Percentiles rank a stretch among this genome's conserved stretches.
Conservation (phyloP, 345 rosid genomes). For the Populus alba region DNA sequence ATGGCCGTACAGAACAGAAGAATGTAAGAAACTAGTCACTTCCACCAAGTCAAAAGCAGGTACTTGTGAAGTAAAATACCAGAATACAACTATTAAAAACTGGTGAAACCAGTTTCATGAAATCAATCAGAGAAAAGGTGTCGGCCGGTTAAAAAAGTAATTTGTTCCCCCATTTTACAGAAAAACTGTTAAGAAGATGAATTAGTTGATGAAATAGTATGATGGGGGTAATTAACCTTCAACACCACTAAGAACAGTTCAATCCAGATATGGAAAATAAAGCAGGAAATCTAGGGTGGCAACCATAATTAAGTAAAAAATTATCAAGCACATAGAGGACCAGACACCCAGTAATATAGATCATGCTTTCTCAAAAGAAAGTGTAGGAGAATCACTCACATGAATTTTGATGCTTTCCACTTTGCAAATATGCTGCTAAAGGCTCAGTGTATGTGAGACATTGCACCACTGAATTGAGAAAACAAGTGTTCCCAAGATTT, state of each 20-base stretch:
- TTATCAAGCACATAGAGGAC: neutral
- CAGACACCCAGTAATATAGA: neutral
- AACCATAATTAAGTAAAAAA: neutral
- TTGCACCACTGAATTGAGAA: conserved; percentile 89
- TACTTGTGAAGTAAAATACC: neutral
- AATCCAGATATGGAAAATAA: neutral
- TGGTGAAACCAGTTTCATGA: neutral
- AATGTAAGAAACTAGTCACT: neutral
- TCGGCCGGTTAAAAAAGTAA: neutral
- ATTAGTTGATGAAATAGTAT: neutral
- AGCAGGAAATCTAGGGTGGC: neutral
- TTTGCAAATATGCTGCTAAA: conserved; percentile 79
- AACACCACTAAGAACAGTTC: neutral
- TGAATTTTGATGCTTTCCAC: conserved; percentile 71
- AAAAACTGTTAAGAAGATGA: neutral
- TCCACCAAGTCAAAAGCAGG: neutral
- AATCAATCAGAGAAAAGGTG: neutral
- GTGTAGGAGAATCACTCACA: conserved; percentile 11
- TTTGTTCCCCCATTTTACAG: neutral
- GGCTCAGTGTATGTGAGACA: conserved; percentile 97
- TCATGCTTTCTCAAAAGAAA: neutral
- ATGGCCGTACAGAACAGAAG: neutral
- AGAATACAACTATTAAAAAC: neutral
- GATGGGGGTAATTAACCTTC: neutral
- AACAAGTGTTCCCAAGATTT: conserved; percentile 97